Conservation (phyloP, 106 monocot species). For the Vanilla planifolia region DNA sequence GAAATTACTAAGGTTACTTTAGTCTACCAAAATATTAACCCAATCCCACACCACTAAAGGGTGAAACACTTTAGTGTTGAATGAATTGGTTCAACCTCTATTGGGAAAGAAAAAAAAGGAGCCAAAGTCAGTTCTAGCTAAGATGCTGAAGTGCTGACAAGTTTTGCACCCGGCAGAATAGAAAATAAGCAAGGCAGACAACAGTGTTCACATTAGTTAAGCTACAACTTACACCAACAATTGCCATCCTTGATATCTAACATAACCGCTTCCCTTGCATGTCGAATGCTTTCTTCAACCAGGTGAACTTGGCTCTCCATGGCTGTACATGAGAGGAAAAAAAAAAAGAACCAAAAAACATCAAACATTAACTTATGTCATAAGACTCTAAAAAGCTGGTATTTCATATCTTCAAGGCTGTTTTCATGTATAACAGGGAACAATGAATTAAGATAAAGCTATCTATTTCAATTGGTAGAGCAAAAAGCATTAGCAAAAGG, state of each 20-base stretch:
- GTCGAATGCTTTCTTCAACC: slow-evolving; percentile 81
- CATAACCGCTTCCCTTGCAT: slow-evolving; percentile 85
- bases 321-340: slow-evolving; percentile 49
- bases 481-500: neutral
- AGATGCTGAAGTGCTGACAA: too few relatives aligned
- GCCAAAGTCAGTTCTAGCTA: too few relatives aligned
- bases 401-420: neutral
- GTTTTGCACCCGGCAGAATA: too few relatives aligned
- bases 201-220: neutral
- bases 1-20: too few relatives aligned
- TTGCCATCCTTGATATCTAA: slow-evolving; percentile 94
- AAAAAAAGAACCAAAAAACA: slow-evolving; percentile 13
- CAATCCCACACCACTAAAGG: too few relatives aligned
- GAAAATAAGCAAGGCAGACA: neutral
- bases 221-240: slow-evolving; percentile 79
- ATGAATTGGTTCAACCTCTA: too few relatives aligned
- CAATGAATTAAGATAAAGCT: neutral
- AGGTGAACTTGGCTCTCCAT: slow-evolving; percentile 48
- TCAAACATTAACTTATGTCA: slow-evolving; percentile 5
- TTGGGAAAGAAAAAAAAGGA: too few relatives aligned
- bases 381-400: too few relatives aligned
- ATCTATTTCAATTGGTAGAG: slow-evolving; percentile 1
- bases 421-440: slow-evolving; percentile 1
- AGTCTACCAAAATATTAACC: too few relatives aligned
- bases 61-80: too few relatives aligned